phyloP scores from a whole-genome alignment of 805 yeast genomes.

The Kazachstania taianensis region DNA sequence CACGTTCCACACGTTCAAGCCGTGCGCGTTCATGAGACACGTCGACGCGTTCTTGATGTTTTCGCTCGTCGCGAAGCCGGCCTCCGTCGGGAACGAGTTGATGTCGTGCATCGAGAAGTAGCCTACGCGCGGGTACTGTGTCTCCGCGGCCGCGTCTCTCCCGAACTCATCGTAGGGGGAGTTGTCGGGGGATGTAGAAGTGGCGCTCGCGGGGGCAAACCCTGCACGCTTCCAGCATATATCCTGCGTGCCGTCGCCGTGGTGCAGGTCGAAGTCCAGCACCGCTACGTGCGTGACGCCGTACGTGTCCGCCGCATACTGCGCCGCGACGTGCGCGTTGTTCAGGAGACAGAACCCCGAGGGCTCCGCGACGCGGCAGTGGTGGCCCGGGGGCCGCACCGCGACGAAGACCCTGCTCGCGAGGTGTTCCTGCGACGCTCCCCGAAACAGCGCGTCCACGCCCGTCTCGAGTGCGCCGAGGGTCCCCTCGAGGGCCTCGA shows the following conservation, averaged over 20 bases:
- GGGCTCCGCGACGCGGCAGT: conserved; percentile 73
- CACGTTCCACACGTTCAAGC: conserved; percentile 72
- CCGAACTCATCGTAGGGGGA: conserved; percentile 37
- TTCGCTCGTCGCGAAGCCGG: conserved; percentile 63
- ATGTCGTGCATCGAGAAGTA: conserved; percentile 79
- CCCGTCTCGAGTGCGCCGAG: conserved; percentile 68
- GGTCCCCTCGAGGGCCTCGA: conserved; percentile 66
- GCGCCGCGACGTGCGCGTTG: conserved; percentile 73
- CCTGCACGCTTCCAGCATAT: conserved; percentile 69
- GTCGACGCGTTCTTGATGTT: conserved; percentile 68
- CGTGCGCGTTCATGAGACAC: conserved; percentile 67
- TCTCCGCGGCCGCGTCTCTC: conserved; percentile 26
- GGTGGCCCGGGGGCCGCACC: conserved; percentile 81
- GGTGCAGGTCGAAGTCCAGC: conserved; percentile 75
- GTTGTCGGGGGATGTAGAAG: conserved; percentile 30
- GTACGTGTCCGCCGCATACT: conserved; percentile 55
- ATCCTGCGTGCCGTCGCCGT: conserved; percentile 85
- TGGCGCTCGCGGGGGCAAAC: conserved; percentile 25
- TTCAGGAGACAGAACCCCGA: conserved; percentile 77
- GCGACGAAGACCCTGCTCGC: conserved; percentile 50
- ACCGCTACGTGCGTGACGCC: conserved; percentile 73
- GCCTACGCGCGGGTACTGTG: conserved; percentile 55
- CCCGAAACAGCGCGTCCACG: conserved; percentile 42
- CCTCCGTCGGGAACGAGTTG: conserved; percentile 77
- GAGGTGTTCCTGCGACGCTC: conserved; percentile 27